phyloP scores from a whole-genome alignment of 345 rosid genomes.

The Nasturtium officinale region DNA sequence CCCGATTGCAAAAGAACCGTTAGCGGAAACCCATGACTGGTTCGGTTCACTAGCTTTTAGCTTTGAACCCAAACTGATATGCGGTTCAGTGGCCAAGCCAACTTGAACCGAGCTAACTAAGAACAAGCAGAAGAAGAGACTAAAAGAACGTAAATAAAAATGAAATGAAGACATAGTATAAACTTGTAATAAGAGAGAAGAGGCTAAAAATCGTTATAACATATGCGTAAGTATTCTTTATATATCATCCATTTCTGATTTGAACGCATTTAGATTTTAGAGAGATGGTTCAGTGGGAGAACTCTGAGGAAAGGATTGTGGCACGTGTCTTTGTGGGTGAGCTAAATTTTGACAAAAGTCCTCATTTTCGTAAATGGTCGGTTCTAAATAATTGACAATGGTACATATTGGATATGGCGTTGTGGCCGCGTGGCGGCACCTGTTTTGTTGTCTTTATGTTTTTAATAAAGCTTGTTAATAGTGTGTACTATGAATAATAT shows the following conservation, averaged over 20 bases:
- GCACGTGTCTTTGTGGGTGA: conserved; percentile 68
- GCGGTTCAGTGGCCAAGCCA: conserved; percentile 46
- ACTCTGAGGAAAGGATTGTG: conserved; percentile 5
- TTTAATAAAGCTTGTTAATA: too few species aligned
- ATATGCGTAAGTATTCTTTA: conserved; percentile 26
- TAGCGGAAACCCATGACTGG: conserved; percentile 65
- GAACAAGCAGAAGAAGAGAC: conserved; percentile 29
- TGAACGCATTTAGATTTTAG: conserved; percentile 30
- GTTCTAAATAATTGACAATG: conserved; percentile 39
- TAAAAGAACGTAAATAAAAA: conserved; percentile 8
- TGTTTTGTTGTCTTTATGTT: too few species aligned
- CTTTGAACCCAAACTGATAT: conserved; percentile 63
- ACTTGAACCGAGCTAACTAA: conserved; percentile 29
- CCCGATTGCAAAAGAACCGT: conserved; percentile 79
- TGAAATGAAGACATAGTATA: conserved; percentile 38
- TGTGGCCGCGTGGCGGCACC: conserved; percentile 34
- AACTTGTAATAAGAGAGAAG: conserved; percentile 2
- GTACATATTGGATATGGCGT: conserved; percentile 22
- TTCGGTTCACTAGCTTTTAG: conserved; percentile 50
- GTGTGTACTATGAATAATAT: neutral
- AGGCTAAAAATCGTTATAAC: conserved; percentile 24
- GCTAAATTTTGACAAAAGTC: conserved; percentile 65
- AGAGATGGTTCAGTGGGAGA: conserved; percentile 23
- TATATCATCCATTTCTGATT: conserved; percentile 24
- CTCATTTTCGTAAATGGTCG: conserved; percentile 46